Conservation (phyloP, 352 stramenopile genomes). For the Globisporangium apiculatum region DNA sequence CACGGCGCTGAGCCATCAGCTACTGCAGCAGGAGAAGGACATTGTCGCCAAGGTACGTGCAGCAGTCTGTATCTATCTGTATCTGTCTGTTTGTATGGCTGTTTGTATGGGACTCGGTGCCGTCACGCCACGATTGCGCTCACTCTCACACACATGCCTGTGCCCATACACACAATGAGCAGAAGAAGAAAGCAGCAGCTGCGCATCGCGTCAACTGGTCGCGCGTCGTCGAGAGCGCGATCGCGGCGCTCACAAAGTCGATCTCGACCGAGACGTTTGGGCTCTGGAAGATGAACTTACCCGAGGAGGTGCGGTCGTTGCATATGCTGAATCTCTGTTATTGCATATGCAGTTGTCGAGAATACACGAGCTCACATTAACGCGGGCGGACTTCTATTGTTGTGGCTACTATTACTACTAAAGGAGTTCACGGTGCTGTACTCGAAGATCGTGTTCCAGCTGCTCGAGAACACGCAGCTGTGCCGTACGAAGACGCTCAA, state of each 20-base stretch:
- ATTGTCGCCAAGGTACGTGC: conserved; percentile 39
- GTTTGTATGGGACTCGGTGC: neutral
- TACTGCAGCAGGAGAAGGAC: conserved; percentile 50
- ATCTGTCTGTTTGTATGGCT: neutral
- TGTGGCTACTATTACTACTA: neutral
- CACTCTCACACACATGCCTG: no score
- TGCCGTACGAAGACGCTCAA: conserved; percentile 58
- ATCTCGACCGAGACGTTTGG: conserved; percentile 54
- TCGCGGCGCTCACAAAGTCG: conserved; percentile 53
- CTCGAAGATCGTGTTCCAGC: conserved; percentile 56
- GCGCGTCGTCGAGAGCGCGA: conserved; percentile 52
- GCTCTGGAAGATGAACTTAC: conserved; percentile 76
- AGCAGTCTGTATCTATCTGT: no score
- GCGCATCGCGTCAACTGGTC: conserved; percentile 52
- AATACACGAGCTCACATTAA: no score
- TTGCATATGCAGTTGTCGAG: no score
- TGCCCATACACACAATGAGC: neutral
- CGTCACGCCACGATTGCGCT: no score
- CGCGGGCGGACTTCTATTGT: no score
- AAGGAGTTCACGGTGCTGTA: conserved; percentile 75
- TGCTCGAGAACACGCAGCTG: conserved; percentile 56
- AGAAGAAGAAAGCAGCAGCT: conserved; percentile 27
- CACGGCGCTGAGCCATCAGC: conserved; percentile 35
- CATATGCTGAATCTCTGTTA: no score
- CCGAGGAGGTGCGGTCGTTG: conserved; percentile 42